phyloP scores from a whole-genome alignment of 2,329 filamentous ascomycete genomes.

The Penicillium hesseltinei region DNA sequence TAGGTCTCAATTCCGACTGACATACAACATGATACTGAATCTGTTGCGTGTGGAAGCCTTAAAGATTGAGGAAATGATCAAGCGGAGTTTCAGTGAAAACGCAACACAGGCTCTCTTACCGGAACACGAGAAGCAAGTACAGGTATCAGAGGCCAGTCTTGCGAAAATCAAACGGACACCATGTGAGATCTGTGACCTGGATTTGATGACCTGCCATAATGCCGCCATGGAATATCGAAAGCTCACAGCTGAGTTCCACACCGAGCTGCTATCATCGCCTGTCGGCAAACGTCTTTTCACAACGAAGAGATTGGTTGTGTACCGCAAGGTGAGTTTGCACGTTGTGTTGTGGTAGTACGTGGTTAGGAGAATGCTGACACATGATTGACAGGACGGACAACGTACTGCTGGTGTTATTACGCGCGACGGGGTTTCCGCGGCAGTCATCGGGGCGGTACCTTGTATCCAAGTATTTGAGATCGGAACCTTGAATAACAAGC shows the following conservation, averaged over 20 bases:
- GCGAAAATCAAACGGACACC: slow-evolving; percentile 84
- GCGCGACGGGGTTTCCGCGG: slow-evolving; percentile 68
- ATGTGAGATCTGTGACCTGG: slow-evolving; percentile 76
- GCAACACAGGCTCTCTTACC: slow-evolving; percentile 91
- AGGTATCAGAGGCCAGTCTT: slow-evolving; percentile 85
- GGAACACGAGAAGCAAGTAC: slow-evolving; percentile 93
- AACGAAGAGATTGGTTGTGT: slow-evolving; percentile 74
- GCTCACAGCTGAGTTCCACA: slow-evolving; percentile 77
- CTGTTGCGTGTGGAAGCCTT: slow-evolving; percentile 90
- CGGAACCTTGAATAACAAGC: slow-evolving; percentile 62
- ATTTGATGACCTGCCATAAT: slow-evolving; percentile 77
- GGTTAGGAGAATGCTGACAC: slow-evolving; percentile 22
- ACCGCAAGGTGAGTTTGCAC: slow-evolving; percentile 56
- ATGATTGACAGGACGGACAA: slow-evolving; percentile 63
- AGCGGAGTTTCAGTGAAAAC: slow-evolving; percentile 97
- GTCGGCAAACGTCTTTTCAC: slow-evolving; percentile 77
- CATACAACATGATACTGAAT: slow-evolving; percentile 99
- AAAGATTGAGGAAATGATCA: slow-evolving; percentile 99
- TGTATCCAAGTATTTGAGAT: slow-evolving; percentile 78
- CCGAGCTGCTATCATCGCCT: slow-evolving; percentile 73
- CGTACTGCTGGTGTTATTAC: slow-evolving; percentile 79
- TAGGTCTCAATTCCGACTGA: slow-evolving; percentile 91
- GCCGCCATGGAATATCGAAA: slow-evolving; percentile 76
- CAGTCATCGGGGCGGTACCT: slow-evolving; percentile 62
- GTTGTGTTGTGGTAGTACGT: neutral